These are phyloP conservation scores for Populus hybrid DNA, from an alignment of 441 rosid species.

Conservation along the genomic window DNA sequence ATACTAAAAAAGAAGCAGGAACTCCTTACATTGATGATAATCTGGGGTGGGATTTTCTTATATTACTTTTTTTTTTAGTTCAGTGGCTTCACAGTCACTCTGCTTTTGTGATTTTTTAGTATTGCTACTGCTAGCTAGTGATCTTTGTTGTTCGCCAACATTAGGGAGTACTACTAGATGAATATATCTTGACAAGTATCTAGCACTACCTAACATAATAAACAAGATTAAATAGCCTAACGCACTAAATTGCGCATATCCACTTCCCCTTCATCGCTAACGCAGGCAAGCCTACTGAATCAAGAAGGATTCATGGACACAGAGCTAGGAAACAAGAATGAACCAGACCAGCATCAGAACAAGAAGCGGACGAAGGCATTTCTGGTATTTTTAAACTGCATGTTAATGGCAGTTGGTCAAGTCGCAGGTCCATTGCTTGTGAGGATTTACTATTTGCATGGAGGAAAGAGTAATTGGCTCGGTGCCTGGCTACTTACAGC, in stretches of 20 bases:
- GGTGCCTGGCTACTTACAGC: slow-evolving; percentile 61
- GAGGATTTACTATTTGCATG: slow-evolving; percentile 76
- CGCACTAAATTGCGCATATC: background rate
- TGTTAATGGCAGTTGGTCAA: background rate
- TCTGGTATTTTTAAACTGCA: background rate
- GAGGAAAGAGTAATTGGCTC: slow-evolving; percentile 66
- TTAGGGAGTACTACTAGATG: background rate
- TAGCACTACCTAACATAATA: background rate
- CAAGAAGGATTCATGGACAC: background rate
- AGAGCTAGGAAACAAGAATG: background rate
- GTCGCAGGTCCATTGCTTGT: slow-evolving; percentile 47
- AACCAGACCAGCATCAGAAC: background rate
- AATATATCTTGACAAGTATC: background rate
- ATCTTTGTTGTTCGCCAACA: background rate
- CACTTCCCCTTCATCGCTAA: background rate
- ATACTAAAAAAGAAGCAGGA: background rate
- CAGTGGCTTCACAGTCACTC: background rate
- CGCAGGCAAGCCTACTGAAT: background rate
- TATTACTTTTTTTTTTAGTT: too few species aligned
- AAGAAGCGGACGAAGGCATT: background rate
- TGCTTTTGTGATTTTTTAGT: background rate
- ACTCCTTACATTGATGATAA: background rate
- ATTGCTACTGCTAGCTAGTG: background rate
- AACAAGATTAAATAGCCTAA: too few species aligned
- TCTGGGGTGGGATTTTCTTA: background rate